Conservation (phyloP, 1,139 yeast genomes). For the Yamadazyma dendronema region DNA sequence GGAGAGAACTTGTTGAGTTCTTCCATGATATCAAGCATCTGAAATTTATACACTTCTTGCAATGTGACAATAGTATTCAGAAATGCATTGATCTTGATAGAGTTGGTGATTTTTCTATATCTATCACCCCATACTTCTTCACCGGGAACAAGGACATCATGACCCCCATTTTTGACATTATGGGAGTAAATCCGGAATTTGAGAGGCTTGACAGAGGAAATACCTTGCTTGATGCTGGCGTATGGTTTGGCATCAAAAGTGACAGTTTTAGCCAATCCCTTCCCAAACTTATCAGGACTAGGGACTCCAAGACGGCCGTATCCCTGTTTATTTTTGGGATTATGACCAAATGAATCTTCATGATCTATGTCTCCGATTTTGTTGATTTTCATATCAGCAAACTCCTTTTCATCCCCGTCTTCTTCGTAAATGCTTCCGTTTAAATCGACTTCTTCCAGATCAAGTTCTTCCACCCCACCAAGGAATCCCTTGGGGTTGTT, state of each 20-base stretch:
- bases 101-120: conserved; percentile 22
- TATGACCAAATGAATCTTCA: conserved; percentile 12
- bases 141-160: conserved; percentile 25
- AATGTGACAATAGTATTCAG: conserved; percentile 30
- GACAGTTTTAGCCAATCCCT: conserved; percentile 14
- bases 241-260: conserved; percentile 18
- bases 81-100: conserved; percentile 27
- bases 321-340: conserved; percentile 46
- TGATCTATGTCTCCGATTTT: conserved; percentile 15
- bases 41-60: conserved; percentile 37
- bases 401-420: conserved; percentile 13
- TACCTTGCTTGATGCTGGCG: conserved; percentile 18
- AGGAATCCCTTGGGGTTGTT: conserved; percentile 19
- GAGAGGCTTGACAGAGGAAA: conserved; percentile 18
- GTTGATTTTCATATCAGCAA: conserved; percentile 9
- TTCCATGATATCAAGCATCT: conserved; percentile 29
- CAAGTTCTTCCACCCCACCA: conserved; percentile 23
- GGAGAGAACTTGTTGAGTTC: conserved; percentile 26
- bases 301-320: conserved; percentile 48
- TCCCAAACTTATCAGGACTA: conserved; percentile 7
- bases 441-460: conserved; percentile 17
- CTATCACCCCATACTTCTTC: conserved; percentile 33
- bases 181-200: conserved; percentile 37
- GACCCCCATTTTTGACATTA: conserved; percentile 38
- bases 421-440: conserved; percentile 18